These are phyloP conservation scores for Boletus subluridellus DNA, from an alignment of 1,284 basidiomycete species.

Conservation along the genomic window DNA sequence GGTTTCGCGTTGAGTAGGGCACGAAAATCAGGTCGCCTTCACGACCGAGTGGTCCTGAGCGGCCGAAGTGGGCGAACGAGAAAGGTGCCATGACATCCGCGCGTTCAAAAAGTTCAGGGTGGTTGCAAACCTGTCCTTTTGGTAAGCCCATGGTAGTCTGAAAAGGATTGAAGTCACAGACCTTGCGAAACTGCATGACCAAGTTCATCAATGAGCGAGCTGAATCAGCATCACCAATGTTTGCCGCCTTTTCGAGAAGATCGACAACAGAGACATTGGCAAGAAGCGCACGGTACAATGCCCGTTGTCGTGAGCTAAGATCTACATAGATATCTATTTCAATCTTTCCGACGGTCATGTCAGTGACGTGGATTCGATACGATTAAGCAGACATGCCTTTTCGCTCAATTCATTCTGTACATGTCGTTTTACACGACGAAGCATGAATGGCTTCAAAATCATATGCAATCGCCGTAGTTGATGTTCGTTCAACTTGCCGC, in stretches of 20 bases:
- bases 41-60: conserved; percentile 76
- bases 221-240: conserved; percentile 84
- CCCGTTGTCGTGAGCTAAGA: conserved; percentile 88
- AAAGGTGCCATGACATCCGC: conserved; percentile 94
- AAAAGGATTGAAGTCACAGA: conserved; percentile 27
- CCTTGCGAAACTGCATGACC: conserved; percentile 99
- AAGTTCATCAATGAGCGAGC: conserved; percentile 97
- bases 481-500: conserved; percentile 89
- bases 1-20: conserved; percentile 84
- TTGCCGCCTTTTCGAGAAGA: conserved; percentile 89
- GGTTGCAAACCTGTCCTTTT: conserved; percentile 84
- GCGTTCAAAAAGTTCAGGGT: conserved; percentile 97
- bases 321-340: conserved; percentile 97
- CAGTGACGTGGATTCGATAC: background rate
- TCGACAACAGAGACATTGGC: conserved; percentile 95
- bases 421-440: conserved; percentile 95
- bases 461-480: conserved; percentile 95
- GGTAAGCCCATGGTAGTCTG: conserved; percentile 3
- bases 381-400: conserved; percentile 58
- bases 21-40: conserved; percentile 84
- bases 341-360: conserved; percentile 55
- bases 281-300: conserved; percentile 88
- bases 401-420: conserved; percentile 99
- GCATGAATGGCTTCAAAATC: conserved; percentile 99
- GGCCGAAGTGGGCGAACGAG: conserved; percentile 82